Evolutionary conservation across 1,284 basidiomycete genomes (phyloP), one percentile per base, ranked within the genome.

Genomic region (Naganishia cerealis): DNA sequence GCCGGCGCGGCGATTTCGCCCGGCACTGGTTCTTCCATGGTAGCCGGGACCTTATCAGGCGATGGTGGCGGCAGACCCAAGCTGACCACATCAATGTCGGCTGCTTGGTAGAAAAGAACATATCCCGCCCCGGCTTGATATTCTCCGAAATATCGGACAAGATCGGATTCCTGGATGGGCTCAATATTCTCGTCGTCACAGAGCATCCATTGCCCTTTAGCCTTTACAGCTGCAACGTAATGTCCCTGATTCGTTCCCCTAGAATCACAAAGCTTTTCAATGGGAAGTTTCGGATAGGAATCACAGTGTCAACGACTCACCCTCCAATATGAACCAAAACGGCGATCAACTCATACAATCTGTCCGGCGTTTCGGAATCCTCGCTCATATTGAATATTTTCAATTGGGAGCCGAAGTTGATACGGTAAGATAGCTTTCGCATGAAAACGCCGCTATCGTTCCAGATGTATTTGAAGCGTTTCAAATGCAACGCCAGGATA

Each of bases 321-420:
- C 87, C 90, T 84, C 95, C 95, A 72, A 99, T 95, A 80, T 99
- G 95, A 8, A 99, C 91, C 53, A 99, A 93, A 70, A 98, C 93
- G 10, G 90, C 94, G 77, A 94, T 97, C 16, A 99, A 86, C 79
- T 92, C 88, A 82, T 97, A 99, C 67, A 98, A 80, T 67, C 94
- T 84, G 70, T 86, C 85, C 0, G 94, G 91, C 78, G 97, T 87
- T 54, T 89, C 86, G 46, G 90, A 87, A 73, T 95, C 92, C 79
- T 99, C 95, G 53, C 94, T 90, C 40, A 95, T 98, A 79, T 98
- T 98, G 83, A 97, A 97, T 67, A 99, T 82, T 65, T 94, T 87
- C 38, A 99, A 86, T 78, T 97, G 89, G 71, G 92, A 86, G 1
- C 96, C 95, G 80, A 99, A 99, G 5, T 92, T 92, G 67, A 99